Base-by-base conservation (phyloP, 2,329 filamentous ascomycete species). In the Apiospora rasikravindrae region DNA sequence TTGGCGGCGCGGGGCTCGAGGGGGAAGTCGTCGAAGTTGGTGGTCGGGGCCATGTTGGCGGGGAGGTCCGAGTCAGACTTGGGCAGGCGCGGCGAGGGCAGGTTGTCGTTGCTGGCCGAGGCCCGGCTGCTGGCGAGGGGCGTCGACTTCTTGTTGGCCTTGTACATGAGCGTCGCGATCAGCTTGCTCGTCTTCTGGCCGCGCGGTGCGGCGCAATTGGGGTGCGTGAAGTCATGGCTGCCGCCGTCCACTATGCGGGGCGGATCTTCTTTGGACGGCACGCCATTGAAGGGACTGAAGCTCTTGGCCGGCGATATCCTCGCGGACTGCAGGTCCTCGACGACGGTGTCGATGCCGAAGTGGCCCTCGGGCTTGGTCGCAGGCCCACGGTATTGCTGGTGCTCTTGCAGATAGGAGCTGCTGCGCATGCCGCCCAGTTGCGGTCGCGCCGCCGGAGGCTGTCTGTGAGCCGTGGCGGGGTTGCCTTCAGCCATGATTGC, bases 81-180 rank as follows among this genome's bases (percentile, higher is more conserved):
- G 57, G 79, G 77, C 72, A 82, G 78, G 24, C 80, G 76, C 51
- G 83, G 80, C 69, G 82, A 81, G 33, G 82, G 80, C 45, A 80
- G 77, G 49, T 78, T 80, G 71, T 80, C 80, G 57, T 40, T 69
- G 81, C 78, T 69, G 78, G 74, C 69, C 73, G 74, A 61, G 74
- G 45, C 33, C 78, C 75, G 73, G 80, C 16, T 37, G 45, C 26
- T 51, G 47, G 33, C 26, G 26, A 26, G 29, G 8, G 68, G 37
- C n/a, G 68, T 37, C 7, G 68, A 4, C 68, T 42, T 49, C 68
- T 69, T 51, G 44, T 69, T 79, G 19, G 82, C 83, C 80, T 89
- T 90, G 84, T 92, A 92, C 79, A 92, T 88, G 67, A 92, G 82
- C 0, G 90, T 92, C 10, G 89, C 90, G 44, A 92, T 83, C 68